These are phyloP conservation scores for Penicillium macrosclerotiorum DNA, from an alignment of 495 filamentous ascomycete genomes.

Conservation along the genomic window DNA sequence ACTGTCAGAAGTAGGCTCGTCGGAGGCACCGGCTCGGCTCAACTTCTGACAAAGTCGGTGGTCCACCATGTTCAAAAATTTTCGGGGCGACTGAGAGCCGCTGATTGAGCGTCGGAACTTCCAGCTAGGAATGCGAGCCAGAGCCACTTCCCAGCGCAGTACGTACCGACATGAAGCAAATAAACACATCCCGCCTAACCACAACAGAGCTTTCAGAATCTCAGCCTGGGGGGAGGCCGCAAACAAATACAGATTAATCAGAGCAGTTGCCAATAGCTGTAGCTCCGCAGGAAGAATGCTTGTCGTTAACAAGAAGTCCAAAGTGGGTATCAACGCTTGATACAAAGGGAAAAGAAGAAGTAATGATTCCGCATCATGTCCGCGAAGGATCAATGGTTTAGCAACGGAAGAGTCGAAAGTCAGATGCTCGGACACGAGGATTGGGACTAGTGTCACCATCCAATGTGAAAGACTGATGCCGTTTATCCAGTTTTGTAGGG, in stretches of 20 bases:
- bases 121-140: slow-evolving; percentile 90
- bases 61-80: slow-evolving; percentile 51
- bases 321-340: slow-evolving; percentile 68
- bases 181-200: slow-evolving; percentile 79
- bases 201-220: slow-evolving; percentile 79
- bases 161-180: slow-evolving; percentile 71
- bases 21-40: slow-evolving; percentile 33
- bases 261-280: slow-evolving; percentile 75
- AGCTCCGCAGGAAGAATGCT: slow-evolving; percentile 83
- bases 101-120: slow-evolving; percentile 65
- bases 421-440: slow-evolving; percentile 50
- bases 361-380: slow-evolving; percentile 58
- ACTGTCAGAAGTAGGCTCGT: slow-evolving; percentile 40
- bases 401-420: slow-evolving; percentile 25
- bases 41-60: slow-evolving; percentile 45
- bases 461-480: slow-evolving; percentile 67
- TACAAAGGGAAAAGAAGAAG: slow-evolving; percentile 81
- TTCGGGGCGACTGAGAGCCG: slow-evolving; percentile 43
- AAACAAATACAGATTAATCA: slow-evolving; percentile 80
- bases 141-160: slow-evolving; percentile 79
- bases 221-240: slow-evolving; percentile 78
- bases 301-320: slow-evolving; percentile 80
- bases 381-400: slow-evolving; percentile 37
- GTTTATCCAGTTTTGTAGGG: slow-evolving; percentile 51
- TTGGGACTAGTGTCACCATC: slow-evolving; percentile 63